These are phyloP conservation scores for Styphnolobium japonicum DNA, from an alignment of 306 rosid genomes.

Conservation along the genomic window DNA sequence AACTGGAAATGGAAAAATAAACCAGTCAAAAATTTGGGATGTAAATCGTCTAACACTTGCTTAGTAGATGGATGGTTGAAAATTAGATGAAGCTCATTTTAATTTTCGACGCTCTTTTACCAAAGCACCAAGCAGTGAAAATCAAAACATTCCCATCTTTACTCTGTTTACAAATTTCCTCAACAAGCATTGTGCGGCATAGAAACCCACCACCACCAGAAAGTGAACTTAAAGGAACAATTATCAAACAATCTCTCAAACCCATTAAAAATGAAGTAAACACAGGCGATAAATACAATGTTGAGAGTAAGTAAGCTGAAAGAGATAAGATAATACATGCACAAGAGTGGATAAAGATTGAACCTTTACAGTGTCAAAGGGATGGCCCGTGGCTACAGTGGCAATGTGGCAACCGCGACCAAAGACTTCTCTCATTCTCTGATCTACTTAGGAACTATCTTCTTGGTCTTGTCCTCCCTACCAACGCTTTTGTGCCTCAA, in stretches of 20 bases:
- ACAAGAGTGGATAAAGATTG: neutral
- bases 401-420: too few relatives aligned
- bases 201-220: neutral
- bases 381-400: slow-evolving; percentile 41
- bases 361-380: slow-evolving; percentile 54
- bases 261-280: neutral
- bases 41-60: neutral
- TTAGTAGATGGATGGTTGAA: neutral
- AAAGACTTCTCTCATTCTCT: neutral
- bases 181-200: neutral
- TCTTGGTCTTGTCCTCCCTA: too few relatives aligned
- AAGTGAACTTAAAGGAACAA: neutral
- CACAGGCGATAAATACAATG: neutral
- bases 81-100: neutral
- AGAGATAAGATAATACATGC: neutral
- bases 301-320: neutral
- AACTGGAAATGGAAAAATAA: neutral
- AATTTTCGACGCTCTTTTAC: neutral
- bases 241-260: neutral
- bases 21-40: neutral
- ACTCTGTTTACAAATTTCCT: neutral
- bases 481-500: too few relatives aligned
- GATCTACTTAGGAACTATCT: neutral
- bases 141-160: neutral
- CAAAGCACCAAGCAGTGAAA: neutral